Evolutionary conservation across 2,329 filamentous ascomycete genomes (phyloP).

Genomic region (Neobulgaria alba): DNA sequence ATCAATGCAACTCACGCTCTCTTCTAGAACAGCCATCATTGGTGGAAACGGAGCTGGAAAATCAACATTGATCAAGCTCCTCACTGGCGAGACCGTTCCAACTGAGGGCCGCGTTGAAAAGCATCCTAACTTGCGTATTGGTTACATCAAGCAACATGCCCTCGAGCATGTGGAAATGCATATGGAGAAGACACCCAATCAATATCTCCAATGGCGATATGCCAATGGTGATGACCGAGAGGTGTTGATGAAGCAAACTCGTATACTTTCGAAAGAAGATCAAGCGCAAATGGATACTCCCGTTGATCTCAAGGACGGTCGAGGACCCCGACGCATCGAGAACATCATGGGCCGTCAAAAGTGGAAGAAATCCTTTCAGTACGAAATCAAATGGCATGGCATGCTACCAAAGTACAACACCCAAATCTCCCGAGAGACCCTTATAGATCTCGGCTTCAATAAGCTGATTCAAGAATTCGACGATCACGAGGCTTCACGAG

Average conservation of each 20-base stretch:
- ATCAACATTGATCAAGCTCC: constrained; percentile 93
- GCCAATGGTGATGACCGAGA: constrained; percentile 95
- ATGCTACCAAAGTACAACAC: constrained; percentile 89
- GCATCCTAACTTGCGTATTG: constrained; percentile 96
- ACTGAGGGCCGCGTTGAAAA: constrained; percentile 86
- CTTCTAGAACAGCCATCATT: constrained; percentile 91
- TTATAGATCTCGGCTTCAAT: constrained; percentile 75
- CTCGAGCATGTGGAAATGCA: constrained; percentile 99
- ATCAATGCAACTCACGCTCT: constrained; percentile 79
- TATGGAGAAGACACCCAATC: constrained; percentile 96
- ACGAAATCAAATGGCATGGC: constrained; percentile 90
- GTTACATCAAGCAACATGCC: constrained; percentile 99
- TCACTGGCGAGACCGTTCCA: constrained; percentile 86
- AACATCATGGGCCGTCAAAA: constrained; percentile 92
- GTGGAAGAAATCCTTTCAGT: constrained; percentile 98
- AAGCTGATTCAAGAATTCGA: constrained; percentile 98
- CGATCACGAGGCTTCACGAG: constrained; percentile 96
- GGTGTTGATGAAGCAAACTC: constrained; percentile 95
- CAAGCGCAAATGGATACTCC: constrained; percentile 85
- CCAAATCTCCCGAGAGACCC: constrained; percentile 86
- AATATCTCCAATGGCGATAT: constrained; percentile 98
- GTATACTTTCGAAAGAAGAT: constrained; percentile 77
- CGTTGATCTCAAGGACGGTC: constrained; percentile 78
- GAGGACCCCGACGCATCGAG: constrained; percentile 69
- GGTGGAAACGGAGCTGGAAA: constrained; percentile 97